Percentiles rank a stretch among this genome's conserved stretches.
These are phyloP conservation scores for Aspergillus leporis DNA, from an alignment of 495 filamentous ascomycete species.

Conservation along the genomic window DNA sequence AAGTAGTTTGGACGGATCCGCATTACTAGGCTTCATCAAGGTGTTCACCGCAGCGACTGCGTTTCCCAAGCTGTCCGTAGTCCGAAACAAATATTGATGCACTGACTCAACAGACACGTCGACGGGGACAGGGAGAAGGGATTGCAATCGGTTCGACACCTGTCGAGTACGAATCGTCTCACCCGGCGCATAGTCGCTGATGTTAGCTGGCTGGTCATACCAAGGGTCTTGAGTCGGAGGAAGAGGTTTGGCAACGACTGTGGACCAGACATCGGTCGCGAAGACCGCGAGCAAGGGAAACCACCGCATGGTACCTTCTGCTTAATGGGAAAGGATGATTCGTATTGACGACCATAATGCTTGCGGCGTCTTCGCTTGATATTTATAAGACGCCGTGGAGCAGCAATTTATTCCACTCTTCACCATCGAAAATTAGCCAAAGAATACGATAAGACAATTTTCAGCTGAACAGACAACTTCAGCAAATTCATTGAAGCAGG, in stretches of 20 bases:
- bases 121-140: slow-evolving; percentile 14
- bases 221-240: slow-evolving; percentile 18
- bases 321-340: neutral
- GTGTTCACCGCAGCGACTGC: slow-evolving; percentile 21
- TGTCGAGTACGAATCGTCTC: slow-evolving; percentile 21
- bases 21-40: slow-evolving; percentile 22
- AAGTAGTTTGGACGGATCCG: slow-evolving; percentile 21
- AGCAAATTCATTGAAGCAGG: neutral
- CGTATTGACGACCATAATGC: neutral
- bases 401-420: neutral
- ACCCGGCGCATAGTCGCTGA: slow-evolving; percentile 13
- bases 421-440: neutral
- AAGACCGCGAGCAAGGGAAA: neutral
- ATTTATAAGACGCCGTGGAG: neutral
- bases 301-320: neutral
- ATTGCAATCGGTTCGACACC: slow-evolving; percentile 8
- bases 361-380: neutral
- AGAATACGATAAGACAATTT: neutral
- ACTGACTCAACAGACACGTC: slow-evolving; percentile 10
- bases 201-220: slow-evolving; percentile 19
- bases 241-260: neutral
- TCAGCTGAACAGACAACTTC: neutral
- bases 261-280: neutral
- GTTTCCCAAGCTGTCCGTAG: slow-evolving; percentile 23
- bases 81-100: slow-evolving; percentile 24